Evolutionary conservation across 73 alveolate species (phyloP), one percentile per base, ranked within the genome.

Genomic region (Tetrahymena elliotti): DNA sequence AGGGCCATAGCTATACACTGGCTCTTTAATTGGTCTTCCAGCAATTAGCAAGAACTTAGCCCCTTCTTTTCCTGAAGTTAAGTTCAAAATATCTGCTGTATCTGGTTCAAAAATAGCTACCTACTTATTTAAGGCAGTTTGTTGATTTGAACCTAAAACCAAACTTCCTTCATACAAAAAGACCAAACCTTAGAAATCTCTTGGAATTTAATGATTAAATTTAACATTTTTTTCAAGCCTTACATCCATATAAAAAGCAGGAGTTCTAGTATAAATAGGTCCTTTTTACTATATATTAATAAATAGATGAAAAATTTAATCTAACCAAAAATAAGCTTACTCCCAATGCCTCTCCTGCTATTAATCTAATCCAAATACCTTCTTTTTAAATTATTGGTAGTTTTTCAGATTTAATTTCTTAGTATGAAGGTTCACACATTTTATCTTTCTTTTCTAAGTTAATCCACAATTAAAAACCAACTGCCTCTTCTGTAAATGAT

Each of bases 21-120:
- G 97, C 94, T 98, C 99, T 47, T 96, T 95, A 31, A 98, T 93
- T 22, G 99, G 99, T 88, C 93, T 53, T 16, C 99, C 99, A 33
- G 99, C 98, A 52, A 98, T 53, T 93, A 98, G 83, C 33, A 97
- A 54, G 53, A 98, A 97, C 83, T 93, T 83, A 36, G 95, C 84
- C 35, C 38, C 95, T 33, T 83, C 24, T 40, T 53, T 31, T 8
- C 96, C 34, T 11, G 84, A 35, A 34, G 93, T 52, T 93, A 47
- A 53, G 37, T 93, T 36, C 15, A 93, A 20, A 31, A 68, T 93
- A 20, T 96, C 96, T 82, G 36, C 93, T 18, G 47, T 53, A 18
- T 84, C 41, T 34, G 94, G 83, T 35, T 95, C 93, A 53, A 95
- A 54, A 13, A 40, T 52, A 53, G 93, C 97, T 52, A 53, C 95